Evolutionary conservation across 306 rosid species (phyloP).

Genomic region (Inga leiocalycina): DNA sequence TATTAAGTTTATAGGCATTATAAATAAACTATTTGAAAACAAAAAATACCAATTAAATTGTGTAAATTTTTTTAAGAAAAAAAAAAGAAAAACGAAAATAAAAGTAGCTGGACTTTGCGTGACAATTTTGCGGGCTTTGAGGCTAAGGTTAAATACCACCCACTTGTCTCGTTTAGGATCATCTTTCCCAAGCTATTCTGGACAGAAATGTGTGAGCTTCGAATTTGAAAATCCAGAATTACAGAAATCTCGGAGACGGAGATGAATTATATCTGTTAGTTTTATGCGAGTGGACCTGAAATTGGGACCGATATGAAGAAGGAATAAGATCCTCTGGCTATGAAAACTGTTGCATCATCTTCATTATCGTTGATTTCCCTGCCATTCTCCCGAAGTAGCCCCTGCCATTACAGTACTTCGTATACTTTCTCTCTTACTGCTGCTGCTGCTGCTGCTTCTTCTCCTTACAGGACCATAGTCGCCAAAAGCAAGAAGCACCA

Average conservation of each 20-base stretch:
- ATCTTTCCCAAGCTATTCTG: background rate
- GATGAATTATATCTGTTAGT: background rate
- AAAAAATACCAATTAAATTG: no score
- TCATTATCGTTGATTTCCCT: background rate
- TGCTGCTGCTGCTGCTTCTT: background rate
- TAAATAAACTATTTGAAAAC: no score
- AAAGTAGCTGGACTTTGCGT: background rate
- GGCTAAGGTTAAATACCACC: background rate
- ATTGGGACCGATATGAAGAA: slow-evolving; percentile 17
- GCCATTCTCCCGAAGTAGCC: background rate
- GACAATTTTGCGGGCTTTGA: background rate
- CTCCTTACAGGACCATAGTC: slow-evolving; percentile 17
- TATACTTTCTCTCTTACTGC: background rate
- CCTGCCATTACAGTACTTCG: slow-evolving; percentile 11
- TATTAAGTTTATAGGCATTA: no score
- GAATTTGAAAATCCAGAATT: background rate
- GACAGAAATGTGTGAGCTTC: background rate
- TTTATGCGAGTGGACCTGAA: background rate
- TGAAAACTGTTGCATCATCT: slow-evolving; percentile 38
- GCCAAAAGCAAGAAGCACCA: slow-evolving; percentile 46
- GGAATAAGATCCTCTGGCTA: slow-evolving; percentile 21
- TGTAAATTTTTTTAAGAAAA: no score
- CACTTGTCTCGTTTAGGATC: background rate
- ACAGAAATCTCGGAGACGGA: background rate
- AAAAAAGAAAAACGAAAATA: no score